Evolutionary conservation across 2,329 filamentous ascomycete species (phyloP), one percentile per base, ranked within the genome.

Genomic region (Domatiomyces globalis): DNA sequence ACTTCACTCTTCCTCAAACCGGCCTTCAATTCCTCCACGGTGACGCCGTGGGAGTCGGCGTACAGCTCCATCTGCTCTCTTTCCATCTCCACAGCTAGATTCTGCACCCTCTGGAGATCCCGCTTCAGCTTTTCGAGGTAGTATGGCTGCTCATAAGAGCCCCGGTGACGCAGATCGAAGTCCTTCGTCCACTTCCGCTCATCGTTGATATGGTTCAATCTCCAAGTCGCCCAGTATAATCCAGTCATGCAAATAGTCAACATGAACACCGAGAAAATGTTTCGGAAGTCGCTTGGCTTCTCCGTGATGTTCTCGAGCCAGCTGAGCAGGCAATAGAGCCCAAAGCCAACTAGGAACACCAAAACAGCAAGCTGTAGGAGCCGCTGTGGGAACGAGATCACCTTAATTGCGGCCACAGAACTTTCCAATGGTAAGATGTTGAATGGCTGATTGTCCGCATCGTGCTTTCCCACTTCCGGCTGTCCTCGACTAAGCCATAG

Each of bases 401-500:
- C 20, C 42, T 51, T 54, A 10, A 51, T 15, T 8, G 46, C 43
- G 8, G 48, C 46, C 6, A 52, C 46, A 5, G 52, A 54, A 20
- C 46, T 54, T 27, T 54, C 53, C 19, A 54, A 48, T 2, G 50
- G 47, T 6, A 52, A 27, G 10, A 22, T 17, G 15, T 25, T 33
- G 45, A 49, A 54, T 17, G 46, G 46, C 10, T 29, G 45, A n/a
- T 29, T 36, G 46, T 54, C 51, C 22, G 22, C 3, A 1, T 49
- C 36, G 4, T 27, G 43, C 8, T 51, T 33, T 10, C 36, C 46
- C 6, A 39, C 12, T 45, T 49, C 51, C 42, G 27, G 20, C 19
- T 49, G 51, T n/a, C 52, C 52, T n/a, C 50, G 52, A 43, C 50
- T 52, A 4, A 54, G 29, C 49, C 50, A 54, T 17, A 52, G 18